Base-by-base conservation (phyloP, 1,284 basidiomycete genomes). In the Cryptococcus sp. region DNA sequence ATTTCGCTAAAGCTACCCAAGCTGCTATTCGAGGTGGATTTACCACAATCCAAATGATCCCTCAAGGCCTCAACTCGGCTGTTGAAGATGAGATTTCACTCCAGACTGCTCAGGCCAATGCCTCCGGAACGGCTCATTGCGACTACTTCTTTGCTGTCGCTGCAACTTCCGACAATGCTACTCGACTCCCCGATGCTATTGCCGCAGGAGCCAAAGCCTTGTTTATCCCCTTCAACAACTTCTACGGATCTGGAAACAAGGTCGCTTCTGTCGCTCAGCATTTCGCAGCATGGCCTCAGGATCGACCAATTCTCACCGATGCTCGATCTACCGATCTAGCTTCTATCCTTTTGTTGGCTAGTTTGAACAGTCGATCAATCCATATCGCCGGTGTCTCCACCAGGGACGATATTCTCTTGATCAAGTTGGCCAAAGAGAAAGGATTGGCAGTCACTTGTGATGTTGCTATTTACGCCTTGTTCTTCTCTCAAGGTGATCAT, bases 381-480 rank as follows among this genome's bases (percentile, higher is more conserved):
- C 94, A 99, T 74, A 83, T 98, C 57, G 92, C 91, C n/a, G 88
- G 94, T 64, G 90, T 98, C 34, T 85, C 86, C 60, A 86, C 81
- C 56, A 81, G 84, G 63, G 92, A 93, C 56, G 96, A 98, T 72
- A 80, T 99, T 50, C 79, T 87, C 37, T 78, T 99, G 54, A 98
- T 99, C 70, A 85, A 87, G 5, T 80, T 99, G 47, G 91, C 90
- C 80, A 99, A 98, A 78, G 86, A 87, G 50, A 96, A 94, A 79
- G 81, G 87, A 24, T 82, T 98, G 62, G 87, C 89, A 67, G 94
- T 98, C 53, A 98, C 93, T 2, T 98, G 94, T 72, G 96, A 99
- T 65, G 91, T 97, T 32, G 85, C 92, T 9, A 82, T 98, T 47
- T 98, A 91, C 75, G 83, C 90, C 10, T 79, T 99, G 55, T 98